phyloP scores from a whole-genome alignment of 305 asterid genomes.

The Lippia alba region DNA sequence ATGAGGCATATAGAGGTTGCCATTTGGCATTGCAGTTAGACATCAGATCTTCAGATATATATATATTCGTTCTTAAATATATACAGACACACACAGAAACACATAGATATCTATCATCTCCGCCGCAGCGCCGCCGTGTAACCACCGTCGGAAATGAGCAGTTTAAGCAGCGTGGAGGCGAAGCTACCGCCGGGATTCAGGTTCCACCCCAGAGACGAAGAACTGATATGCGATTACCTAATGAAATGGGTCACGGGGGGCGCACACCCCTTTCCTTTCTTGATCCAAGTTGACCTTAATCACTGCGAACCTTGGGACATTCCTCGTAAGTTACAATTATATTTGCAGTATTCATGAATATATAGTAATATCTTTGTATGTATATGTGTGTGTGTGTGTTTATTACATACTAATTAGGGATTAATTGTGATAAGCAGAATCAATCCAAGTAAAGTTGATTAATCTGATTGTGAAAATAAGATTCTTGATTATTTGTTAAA shows the following conservation, averaged over 20 bases:
- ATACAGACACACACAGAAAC: neutral
- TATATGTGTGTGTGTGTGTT: neutral
- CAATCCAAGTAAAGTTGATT: too few species aligned
- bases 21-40: conserved; percentile 27
- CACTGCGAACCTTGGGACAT: conserved; percentile 95
- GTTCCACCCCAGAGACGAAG: conserved; percentile 89
- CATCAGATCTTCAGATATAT: neutral
- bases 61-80: neutral
- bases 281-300: conserved; percentile 83
- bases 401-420: too few species aligned
- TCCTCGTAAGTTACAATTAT: conserved; percentile 58
- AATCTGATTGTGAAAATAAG: too few species aligned
- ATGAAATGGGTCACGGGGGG: conserved; percentile 55
- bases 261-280: conserved; percentile 49
- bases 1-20: conserved; percentile 23
- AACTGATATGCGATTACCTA: conserved; percentile 78
- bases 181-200: conserved; percentile 89
- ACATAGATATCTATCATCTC: neutral
- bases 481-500: neutral
- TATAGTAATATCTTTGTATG: neutral
- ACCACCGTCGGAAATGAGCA: conserved; percentile 40
- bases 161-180: conserved; percentile 77
- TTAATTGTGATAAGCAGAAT: too few species aligned
- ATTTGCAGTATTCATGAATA: neutral
- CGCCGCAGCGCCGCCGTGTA: neutral